phyloP scores from a whole-genome alignment of 352 stramenopile genomes.

The Lagenidium giganteum region DNA sequence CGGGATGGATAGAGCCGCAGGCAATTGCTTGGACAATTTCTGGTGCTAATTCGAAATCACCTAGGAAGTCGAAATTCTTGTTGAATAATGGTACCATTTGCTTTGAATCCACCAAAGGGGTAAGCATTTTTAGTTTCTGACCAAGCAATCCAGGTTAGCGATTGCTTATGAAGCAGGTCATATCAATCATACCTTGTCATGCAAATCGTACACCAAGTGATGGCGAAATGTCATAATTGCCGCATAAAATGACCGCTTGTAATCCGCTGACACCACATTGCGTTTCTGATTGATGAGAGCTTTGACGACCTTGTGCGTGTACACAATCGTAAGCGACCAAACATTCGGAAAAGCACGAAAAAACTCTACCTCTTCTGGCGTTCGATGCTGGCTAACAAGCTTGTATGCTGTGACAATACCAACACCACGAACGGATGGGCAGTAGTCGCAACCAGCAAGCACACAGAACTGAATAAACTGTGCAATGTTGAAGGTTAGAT shows the following conservation, averaged over 20 bases:
- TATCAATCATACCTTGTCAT: conserved; percentile 34
- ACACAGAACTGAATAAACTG: conserved; percentile 84
- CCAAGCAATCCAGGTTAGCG: conserved; percentile 10
- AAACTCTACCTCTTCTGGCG: conserved; percentile 34
- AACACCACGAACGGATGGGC: conserved; percentile 58
- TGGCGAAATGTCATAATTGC: conserved; percentile 86
- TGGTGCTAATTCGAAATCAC: conserved; percentile 55
- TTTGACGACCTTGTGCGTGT: conserved; percentile 48
- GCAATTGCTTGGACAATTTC: conserved; percentile 52
- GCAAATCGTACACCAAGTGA: conserved; percentile 83
- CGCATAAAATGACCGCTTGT: conserved; percentile 37
- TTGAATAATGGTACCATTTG: conserved; percentile 51
- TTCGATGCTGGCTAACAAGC: conserved; percentile 47
- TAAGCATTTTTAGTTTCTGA: conserved; percentile 78
- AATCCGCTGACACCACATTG: conserved; percentile 31
- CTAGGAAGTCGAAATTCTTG: conserved; percentile 56
- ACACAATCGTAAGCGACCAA: too few species aligned
- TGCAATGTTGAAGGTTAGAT: not conserved
- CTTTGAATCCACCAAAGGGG: conserved; percentile 49
- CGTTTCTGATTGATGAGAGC: conserved; percentile 48
- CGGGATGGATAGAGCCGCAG: conserved; percentile 49
- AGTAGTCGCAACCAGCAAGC: conserved; percentile 88
- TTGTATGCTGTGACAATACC: conserved; percentile 85
- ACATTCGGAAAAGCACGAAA: too few species aligned
- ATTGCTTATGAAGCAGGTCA: conserved; percentile 2